Percentiles rank a stretch among this genome's conserved stretches.
Conservation (phyloP, 148 eudicot species). For the Pharnaceum exiguum region DNA sequence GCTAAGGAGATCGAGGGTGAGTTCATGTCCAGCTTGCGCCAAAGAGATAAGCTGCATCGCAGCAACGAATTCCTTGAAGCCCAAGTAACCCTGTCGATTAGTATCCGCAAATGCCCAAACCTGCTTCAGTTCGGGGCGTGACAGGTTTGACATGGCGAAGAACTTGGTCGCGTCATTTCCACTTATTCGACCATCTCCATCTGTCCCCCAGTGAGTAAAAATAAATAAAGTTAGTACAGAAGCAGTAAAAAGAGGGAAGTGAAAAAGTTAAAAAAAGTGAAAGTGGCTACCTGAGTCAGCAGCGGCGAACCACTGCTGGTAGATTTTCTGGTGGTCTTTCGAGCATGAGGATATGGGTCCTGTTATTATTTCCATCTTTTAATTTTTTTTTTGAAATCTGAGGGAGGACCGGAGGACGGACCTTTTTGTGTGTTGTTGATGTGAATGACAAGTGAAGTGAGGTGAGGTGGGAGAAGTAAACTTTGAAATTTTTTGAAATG, state of each 20-base stretch:
- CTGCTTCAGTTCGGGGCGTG: slow-evolving; percentile 79
- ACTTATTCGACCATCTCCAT: slow-evolving; percentile 74
- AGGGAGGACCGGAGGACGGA: background rate
- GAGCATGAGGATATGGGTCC: slow-evolving; percentile 41
- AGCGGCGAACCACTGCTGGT: slow-evolving; percentile 67
- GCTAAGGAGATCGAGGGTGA: slow-evolving; percentile 47
- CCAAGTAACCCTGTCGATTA: slow-evolving; percentile 69
- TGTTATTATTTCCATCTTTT: slow-evolving; percentile 42
- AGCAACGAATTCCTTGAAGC: slow-evolving; percentile 64
- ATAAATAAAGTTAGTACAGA: background rate
- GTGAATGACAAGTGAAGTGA: no score
- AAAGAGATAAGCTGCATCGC: slow-evolving; percentile 88
- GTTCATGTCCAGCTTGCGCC: slow-evolving; percentile 75
- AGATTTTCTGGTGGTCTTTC: slow-evolving; percentile 60
- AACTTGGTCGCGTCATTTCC: slow-evolving; percentile 77
- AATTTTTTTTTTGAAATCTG: background rate
- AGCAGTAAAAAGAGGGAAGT: background rate
- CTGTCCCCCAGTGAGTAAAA: slow-evolving; percentile 24
- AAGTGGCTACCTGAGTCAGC: slow-evolving; percentile 63
- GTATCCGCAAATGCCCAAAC: slow-evolving; percentile 91
- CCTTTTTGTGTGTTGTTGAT: background rate
- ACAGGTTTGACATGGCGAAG: slow-evolving; percentile 57
- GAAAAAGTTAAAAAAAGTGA: background rate
- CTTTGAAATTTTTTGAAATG: slow-evolving; percentile 9
- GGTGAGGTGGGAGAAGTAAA: background rate